Evolutionary conservation across 306 rosid genomes (phyloP), one percentile per base, ranked within the genome.

Genomic region (Gleditsia sinensis): DNA sequence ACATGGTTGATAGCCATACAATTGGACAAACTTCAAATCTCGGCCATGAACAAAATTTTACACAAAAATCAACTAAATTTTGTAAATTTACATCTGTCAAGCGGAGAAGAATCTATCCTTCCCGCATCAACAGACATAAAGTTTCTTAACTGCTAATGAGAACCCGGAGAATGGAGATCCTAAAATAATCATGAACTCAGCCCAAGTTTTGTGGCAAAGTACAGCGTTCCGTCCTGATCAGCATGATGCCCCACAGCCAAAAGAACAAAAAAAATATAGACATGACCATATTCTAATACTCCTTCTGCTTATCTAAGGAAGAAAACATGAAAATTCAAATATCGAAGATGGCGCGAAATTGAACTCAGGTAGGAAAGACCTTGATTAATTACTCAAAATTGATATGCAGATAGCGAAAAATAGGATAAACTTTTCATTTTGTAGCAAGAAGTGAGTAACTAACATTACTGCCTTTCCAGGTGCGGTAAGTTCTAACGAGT

Each of bases 401-500:
- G 24, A 12, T 7, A 1, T 2, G 6, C 6, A 13, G 34, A 10
- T 2, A 56, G 27, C 17, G 27, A 40, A 14, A 40, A 14, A 13
- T 21, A 7, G 17, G 23, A 4, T 19, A 20, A 23, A 36, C 40
- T 19, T n/a, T 21, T 23, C 20, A 11, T 23, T 5, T 37, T 14
- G 40, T 27, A 50, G 46, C 30, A 36, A 4, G 48, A 51, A 24
- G n/a, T 46, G 62, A 7, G 49, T 10, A 43, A 62, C 84, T 71
- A 49, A 89, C 95, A 83, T 89, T 89, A 81, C 80, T 89, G 78
- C 95, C 92, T 71, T 87, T 81, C 95, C 95, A 89, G 75, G 72
- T 69, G 60, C 84, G 90, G 66, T 83, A 87, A 59, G 76, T 69
- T 58, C 82, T 79, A 58, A 82, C 75, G 34, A 79, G 42, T 8